phyloP scores from a whole-genome alignment of 106 monocot species.

The Triglochin maritima region DNA sequence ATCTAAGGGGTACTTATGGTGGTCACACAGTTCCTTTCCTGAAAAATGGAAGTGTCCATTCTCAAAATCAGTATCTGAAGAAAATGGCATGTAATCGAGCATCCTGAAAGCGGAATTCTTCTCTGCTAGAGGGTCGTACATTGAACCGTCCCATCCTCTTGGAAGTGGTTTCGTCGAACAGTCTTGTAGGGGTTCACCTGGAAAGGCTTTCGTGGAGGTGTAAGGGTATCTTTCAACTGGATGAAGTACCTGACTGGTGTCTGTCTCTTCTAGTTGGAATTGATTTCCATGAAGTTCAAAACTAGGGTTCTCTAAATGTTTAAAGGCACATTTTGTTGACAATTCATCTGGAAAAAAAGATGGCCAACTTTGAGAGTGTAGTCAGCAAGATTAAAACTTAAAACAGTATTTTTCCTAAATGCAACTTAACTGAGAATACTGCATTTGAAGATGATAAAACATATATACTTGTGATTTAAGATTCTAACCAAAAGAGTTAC shows the following conservation, averaged over 20 bases:
- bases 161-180: neutral
- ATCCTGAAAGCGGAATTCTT: constrained; percentile 15
- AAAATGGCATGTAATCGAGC: constrained; percentile 2
- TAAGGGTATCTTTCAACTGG: constrained; percentile 11
- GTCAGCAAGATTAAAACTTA: too few species aligned
- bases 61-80: constrained; percentile 12
- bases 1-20: neutral
- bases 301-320: constrained; percentile 8
- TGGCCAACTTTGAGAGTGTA: neutral
- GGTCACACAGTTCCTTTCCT: neutral
- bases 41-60: constrained; percentile 9
- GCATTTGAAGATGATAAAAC: neutral
- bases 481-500: neutral
- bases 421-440: too few species aligned
- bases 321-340: constrained; percentile 2
- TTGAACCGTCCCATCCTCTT: neutral
- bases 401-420: too few species aligned
- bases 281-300: constrained; percentile 16
- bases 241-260: constrained; percentile 6
- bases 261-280: constrained; percentile 10
- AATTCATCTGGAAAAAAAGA: constrained; percentile 22
- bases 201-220: neutral
- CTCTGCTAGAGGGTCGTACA: constrained; percentile 9
- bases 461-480: neutral
- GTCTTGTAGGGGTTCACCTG: neutral